phyloP scores from a whole-genome alignment of 2,329 filamentous ascomycete species.

The Paramyrothecium sp. region DNA sequence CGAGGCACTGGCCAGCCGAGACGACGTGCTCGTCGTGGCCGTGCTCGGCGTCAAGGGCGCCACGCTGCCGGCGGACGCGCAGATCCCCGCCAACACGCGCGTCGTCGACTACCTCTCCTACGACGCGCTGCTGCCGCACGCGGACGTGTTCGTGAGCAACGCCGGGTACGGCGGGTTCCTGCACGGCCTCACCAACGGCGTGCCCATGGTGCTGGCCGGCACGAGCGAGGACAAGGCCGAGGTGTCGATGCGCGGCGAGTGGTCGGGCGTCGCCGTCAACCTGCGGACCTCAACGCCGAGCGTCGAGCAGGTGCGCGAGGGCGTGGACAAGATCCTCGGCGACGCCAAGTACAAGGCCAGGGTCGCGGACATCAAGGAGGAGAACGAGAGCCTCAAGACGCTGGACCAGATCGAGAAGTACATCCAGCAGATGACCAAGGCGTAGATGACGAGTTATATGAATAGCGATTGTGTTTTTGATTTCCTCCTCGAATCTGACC shows the following conservation, averaged over 20 bases:
- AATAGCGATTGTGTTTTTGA: background rate
- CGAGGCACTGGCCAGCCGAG: conserved; percentile 34
- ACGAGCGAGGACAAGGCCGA: conserved; percentile 39
- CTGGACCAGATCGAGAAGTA: conserved; percentile 19
- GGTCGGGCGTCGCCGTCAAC: conserved; percentile 43
- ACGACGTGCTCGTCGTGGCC: conserved; percentile 34
- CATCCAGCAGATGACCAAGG: conserved; percentile 4
- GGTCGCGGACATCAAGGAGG: conserved; percentile 24
- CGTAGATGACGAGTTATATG: background rate
- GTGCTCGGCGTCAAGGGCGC: conserved; percentile 25
- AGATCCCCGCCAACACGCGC: conserved; percentile 38
- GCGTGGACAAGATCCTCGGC: conserved; percentile 27
- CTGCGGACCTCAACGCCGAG: conserved; percentile 32
- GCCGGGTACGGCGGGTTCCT: conserved; percentile 47
- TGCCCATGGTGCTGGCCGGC: conserved; percentile 46
- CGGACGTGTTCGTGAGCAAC: conserved; percentile 45
- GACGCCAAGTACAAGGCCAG: conserved; percentile 27
- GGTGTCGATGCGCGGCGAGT: conserved; percentile 37
- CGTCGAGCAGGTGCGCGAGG: conserved; percentile 22
- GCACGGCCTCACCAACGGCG: conserved; percentile 41
- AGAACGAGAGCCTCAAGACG: conserved; percentile 28
- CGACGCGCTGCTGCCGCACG: conserved; percentile 41
- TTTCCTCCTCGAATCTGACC: no score
- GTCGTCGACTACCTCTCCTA: conserved; percentile 48
- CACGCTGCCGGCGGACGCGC: conserved; percentile 17